Conservation (phyloP, 176 grass and related monocot species). For the Bromus sterilis region DNA sequence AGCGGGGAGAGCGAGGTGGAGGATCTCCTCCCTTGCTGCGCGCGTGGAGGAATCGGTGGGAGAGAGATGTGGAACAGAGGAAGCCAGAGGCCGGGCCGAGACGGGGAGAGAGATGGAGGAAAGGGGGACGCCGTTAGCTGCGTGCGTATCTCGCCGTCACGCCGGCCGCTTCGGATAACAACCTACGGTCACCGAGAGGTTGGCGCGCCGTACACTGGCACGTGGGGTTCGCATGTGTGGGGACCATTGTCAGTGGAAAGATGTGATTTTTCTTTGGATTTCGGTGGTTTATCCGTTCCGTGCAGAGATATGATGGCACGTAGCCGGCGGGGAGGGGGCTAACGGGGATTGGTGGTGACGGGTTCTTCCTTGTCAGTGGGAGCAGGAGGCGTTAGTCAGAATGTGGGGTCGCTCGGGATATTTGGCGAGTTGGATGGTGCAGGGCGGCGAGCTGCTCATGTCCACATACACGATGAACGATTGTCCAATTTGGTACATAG, state of each 20-base stretch:
- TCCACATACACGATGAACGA: slow-evolving; percentile 28
- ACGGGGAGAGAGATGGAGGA: not conserved
- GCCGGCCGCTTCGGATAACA: not conserved
- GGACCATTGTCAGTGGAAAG: not conserved
- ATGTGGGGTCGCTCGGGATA: slow-evolving; percentile 20
- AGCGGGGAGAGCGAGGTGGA: not conserved
- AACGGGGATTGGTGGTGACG: slow-evolving; percentile 8
- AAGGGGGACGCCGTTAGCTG: not conserved
- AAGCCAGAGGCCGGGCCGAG: slow-evolving; percentile 10
- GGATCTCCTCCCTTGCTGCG: not conserved
- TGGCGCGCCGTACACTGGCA: fast-evolving
- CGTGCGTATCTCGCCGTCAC: slow-evolving; percentile 33
- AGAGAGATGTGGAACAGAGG: slow-evolving; percentile 18
- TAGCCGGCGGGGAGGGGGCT: not conserved
- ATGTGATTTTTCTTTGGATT: not conserved
- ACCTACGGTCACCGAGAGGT: not conserved
- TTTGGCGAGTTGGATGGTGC: slow-evolving; percentile 37
- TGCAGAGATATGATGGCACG: slow-evolving; percentile 12
- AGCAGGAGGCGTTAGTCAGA: not conserved
- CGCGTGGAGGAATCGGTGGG: slow-evolving; percentile 23
- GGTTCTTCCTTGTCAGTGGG: slow-evolving; percentile 19
- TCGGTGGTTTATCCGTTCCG: slow-evolving; percentile 24
- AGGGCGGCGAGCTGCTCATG: not conserved
- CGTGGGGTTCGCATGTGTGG: not conserved
- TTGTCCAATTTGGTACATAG: not conserved